Percentiles rank a stretch among this genome's conserved stretches.
These are phyloP conservation scores for Wickerhamiella australiensis DNA, from an alignment of 805 yeast genomes.

Conservation along the genomic window DNA sequence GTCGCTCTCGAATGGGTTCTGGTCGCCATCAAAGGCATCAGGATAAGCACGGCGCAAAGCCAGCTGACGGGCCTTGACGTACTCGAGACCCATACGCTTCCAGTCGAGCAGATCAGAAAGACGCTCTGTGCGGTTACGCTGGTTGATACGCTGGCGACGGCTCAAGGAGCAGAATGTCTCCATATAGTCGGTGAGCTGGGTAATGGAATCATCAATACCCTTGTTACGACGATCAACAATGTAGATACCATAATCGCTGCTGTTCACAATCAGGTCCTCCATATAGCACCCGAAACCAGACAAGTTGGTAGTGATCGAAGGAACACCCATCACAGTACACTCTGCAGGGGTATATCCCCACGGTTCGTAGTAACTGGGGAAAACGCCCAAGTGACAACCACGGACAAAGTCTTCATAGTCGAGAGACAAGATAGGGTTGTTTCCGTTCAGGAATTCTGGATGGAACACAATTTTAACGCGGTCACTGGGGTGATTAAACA, in stretches of 20 bases:
- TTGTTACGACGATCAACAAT: slow-evolving; percentile 90
- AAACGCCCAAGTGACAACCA: slow-evolving; percentile 95
- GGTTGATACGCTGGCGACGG: slow-evolving; percentile 94
- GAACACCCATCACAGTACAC: slow-evolving; percentile 99
- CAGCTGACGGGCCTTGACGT: slow-evolving; percentile 84
- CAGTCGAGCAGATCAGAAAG: slow-evolving; percentile 87
- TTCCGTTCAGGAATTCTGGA: slow-evolving; percentile 90
- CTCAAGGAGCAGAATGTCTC: slow-evolving; percentile 77
- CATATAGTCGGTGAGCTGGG: slow-evolving; percentile 83
- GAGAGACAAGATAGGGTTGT: slow-evolving; percentile 82
- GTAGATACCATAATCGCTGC: slow-evolving; percentile 92
- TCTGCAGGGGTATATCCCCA: slow-evolving; percentile 99
- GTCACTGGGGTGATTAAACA: slow-evolving; percentile 81
- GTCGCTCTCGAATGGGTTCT: slow-evolving; percentile 27
- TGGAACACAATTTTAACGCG: slow-evolving; percentile 93
- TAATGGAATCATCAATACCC: slow-evolving; percentile 83
- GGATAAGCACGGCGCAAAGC: slow-evolving; percentile 92
- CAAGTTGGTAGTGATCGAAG: slow-evolving; percentile 88
- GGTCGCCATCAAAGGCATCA: slow-evolving; percentile 44
- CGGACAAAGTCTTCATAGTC: slow-evolving; percentile 97
- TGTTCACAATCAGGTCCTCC: slow-evolving; percentile 93
- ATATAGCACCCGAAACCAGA: slow-evolving; percentile 97
- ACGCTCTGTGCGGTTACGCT: slow-evolving; percentile 93
- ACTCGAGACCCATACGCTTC: slow-evolving; percentile 97
- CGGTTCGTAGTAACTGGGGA: slow-evolving; percentile 97